phyloP scores from a whole-genome alignment of 2,329 filamentous ascomycete species.

The Aureobasidium sp. region DNA sequence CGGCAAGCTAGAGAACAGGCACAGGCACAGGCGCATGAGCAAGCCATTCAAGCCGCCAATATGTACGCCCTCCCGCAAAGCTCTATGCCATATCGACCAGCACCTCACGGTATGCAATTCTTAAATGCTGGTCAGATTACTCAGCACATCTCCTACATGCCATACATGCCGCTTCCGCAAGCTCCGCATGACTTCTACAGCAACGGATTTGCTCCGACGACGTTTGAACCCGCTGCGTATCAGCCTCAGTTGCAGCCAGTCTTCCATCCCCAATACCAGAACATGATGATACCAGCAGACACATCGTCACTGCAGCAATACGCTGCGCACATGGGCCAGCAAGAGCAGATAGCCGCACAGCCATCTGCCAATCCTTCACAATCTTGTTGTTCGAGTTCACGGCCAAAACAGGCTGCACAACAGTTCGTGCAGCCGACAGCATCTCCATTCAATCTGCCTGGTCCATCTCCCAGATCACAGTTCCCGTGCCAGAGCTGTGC shows the following conservation, averaged over 20 bases:
- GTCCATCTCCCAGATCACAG: neutral
- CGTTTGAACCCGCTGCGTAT: neutral
- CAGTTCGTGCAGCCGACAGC: neutral
- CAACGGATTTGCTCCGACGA: neutral
- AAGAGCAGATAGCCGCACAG: constrained; percentile 1
- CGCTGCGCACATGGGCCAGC: neutral
- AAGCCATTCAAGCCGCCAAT: too few relatives aligned
- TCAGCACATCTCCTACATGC: neutral
- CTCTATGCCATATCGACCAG: neutral
- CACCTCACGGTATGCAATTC: neutral
- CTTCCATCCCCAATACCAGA: neutral
- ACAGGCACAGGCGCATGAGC: too few relatives aligned
- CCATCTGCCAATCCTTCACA: constrained; percentile 2
- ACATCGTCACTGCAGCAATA: neutral
- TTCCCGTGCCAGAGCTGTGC: constrained; percentile 14
- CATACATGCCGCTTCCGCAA: neutral
- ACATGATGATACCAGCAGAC: neutral
- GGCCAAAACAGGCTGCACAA: neutral
- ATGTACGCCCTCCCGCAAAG: neutral
- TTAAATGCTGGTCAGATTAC: neutral
- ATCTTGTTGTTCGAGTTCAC: constrained; percentile 12
- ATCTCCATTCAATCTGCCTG: neutral
- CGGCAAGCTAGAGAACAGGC: too few relatives aligned
- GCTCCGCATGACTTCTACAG: too few relatives aligned
- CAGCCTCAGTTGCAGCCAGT: neutral